These are phyloP conservation scores for Pyrenophora tritici-repentis DNA, from an alignment of 2,329 filamentous ascomycete species.

Conservation along the genomic window DNA sequence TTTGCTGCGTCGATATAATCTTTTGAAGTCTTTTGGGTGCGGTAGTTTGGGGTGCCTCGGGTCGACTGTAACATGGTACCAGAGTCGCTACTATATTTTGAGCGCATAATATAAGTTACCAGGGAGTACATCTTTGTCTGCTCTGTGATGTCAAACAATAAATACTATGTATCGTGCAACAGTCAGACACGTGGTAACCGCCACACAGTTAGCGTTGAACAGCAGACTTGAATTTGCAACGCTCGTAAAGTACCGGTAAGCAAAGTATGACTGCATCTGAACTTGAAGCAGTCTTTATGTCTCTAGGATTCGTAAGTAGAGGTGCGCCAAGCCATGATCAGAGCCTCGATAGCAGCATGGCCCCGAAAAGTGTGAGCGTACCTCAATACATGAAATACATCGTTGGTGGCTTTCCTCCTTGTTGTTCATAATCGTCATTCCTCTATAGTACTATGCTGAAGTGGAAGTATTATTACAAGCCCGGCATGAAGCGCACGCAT, in stretches of 20 bases:
- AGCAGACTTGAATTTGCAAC: not conserved
- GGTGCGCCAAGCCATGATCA: not conserved
- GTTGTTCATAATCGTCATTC: constrained; percentile 16
- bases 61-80: too few species aligned
- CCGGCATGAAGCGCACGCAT: constrained; percentile 25
- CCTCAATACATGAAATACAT: not conserved
- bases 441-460: constrained; percentile 22
- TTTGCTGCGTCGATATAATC: too few species aligned
- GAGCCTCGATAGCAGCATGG: too few species aligned
- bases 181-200: not conserved
- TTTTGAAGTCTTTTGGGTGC: too few species aligned
- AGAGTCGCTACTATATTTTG: too few species aligned
- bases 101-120: too few species aligned
- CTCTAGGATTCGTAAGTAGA: not conserved
- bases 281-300: not conserved
- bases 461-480: constrained; percentile 45
- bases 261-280: not conserved
- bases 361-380: not conserved
- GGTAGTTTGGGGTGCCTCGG: too few species aligned
- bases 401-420: not conserved
- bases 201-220: not conserved
- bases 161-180: not conserved
- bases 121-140: too few species aligned
- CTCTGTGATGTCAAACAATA: too few species aligned
- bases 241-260: not conserved